Evolutionary conservation across 495 filamentous ascomycete species (phyloP), one percentile per base, ranked within the genome.

Genomic region (Penicillium waksmanii): DNA sequence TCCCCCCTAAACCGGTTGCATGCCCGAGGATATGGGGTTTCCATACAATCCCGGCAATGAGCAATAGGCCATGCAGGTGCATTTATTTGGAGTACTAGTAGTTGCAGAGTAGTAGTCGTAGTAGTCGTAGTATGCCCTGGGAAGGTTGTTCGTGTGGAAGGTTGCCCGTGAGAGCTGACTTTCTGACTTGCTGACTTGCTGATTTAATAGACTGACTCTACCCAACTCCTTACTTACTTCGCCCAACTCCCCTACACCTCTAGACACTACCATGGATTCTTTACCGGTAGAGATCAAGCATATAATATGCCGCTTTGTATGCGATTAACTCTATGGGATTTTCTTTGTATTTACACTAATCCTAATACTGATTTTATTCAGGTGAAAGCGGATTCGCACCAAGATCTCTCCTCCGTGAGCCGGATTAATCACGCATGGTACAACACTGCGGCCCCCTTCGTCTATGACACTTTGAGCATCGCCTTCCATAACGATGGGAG

Each of bases 241-340:
- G 10, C 19, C 46, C 46, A 2, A 13, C 10, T 13, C 46, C n/a
- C 21, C 44, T 10, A 27, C 4, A 44, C 17, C 2, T 48, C 46
- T 25, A 13, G 11, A 27, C 21, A 47, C 21, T 9, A 47, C 44
- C 18, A 48, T 48, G 46, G 46, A 48, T 48, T 48, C 46, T 23
- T 27, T 48, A 27, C 46, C 46, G 19, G 19, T 48, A 27, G 46
- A 48, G 21, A 48, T 48, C 6, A 48, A 48, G 46, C 46, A 25
- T 13, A 48, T 48, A 12, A 48, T 48, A 48, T 48, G 46, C 15
- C 46, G 46, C 46, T 48, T 48, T 48, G 46, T 48, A 48, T 48
- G 46, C 3, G 10, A 10, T 9, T 31, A 6, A 9, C 17, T 40
- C 36, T 12, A 40, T 40, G 36, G 6, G 11, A 13, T 5, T n/a